Conservation (phyloP, 1,139 yeast genomes). For the Pichia sp. region DNA sequence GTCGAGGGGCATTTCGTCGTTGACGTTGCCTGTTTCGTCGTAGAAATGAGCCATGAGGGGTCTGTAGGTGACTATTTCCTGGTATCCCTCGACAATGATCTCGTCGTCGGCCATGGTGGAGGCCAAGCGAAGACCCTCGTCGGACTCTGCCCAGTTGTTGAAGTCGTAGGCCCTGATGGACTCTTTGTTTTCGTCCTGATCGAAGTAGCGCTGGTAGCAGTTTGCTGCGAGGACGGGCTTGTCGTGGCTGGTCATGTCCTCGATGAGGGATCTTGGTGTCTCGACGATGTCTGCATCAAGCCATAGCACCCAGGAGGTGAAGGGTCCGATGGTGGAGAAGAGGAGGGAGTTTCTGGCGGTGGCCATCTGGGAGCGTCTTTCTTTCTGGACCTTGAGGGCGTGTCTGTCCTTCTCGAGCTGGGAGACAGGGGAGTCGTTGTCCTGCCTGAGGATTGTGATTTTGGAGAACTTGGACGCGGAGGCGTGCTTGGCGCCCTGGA, state of each 20-base stretch:
- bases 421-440: slow-evolving; percentile 64
- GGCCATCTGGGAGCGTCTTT: slow-evolving; percentile 87
- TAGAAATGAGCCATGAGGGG: slow-evolving; percentile 92
- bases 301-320: slow-evolving; percentile 95
- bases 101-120: slow-evolving; percentile 73
- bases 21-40: slow-evolving; percentile 55
- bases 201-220: slow-evolving; percentile 77
- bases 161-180: slow-evolving; percentile 85
- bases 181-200: slow-evolving; percentile 52
- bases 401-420: slow-evolving; percentile 79
- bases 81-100: slow-evolving; percentile 87
- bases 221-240: slow-evolving; percentile 88
- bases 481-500: slow-evolving; percentile 46
- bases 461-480: slow-evolving; percentile 64
- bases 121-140: slow-evolving; percentile 76
- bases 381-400: slow-evolving; percentile 74
- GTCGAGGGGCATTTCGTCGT: slow-evolving; percentile 73
- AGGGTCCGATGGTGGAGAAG: slow-evolving; percentile 84
- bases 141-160: slow-evolving; percentile 95
- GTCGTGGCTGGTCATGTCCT: slow-evolving; percentile 82
- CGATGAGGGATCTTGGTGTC: slow-evolving; percentile 74
- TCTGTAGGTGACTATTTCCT: slow-evolving; percentile 89
- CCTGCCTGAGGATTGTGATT: slow-evolving; percentile 86
- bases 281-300: slow-evolving; percentile 91
- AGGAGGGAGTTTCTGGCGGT: slow-evolving; percentile 86